Conservation (phyloP, 257 asterid genomes). For the Scutellaria minor region DNA sequence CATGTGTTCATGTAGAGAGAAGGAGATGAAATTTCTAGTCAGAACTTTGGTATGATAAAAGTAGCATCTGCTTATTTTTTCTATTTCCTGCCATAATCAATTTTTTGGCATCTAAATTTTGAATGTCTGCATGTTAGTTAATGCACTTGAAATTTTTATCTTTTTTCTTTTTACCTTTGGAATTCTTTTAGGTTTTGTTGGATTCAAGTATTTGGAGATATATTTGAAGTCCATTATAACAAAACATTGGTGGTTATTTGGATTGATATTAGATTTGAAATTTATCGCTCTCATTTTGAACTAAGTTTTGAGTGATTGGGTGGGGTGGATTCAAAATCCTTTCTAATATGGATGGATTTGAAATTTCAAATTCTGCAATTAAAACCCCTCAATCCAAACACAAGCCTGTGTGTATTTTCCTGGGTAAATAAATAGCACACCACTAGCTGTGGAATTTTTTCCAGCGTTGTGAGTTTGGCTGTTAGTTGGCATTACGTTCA, state of each 20-base stretch:
- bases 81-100: background rate
- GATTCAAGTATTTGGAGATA: no score
- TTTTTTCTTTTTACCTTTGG: background rate
- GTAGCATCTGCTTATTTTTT: slow-evolving; percentile 25
- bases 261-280: no score
- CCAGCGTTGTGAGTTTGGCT: slow-evolving; percentile 8
- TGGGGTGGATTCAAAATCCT: no score
- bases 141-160: slow-evolving; percentile 5
- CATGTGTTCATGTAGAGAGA: slow-evolving; percentile 91
- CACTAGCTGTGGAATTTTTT: background rate
- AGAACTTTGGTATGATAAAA: slow-evolving; percentile 74
- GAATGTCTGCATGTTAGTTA: slow-evolving; percentile 28
- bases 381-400: no score
- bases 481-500: slow-evolving; percentile 7
- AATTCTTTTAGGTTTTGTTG: background rate
- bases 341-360: no score
- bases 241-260: no score
- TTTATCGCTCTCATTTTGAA: no score
- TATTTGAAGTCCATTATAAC: no score
- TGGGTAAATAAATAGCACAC: background rate
- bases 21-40: slow-evolving; percentile 89
- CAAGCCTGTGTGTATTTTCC: background rate
- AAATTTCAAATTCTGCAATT: no score
- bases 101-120: slow-evolving; percentile 26
- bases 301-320: no score